Conservation (phyloP, 495 filamentous ascomycete species). For the Daldinia childiae region DNA sequence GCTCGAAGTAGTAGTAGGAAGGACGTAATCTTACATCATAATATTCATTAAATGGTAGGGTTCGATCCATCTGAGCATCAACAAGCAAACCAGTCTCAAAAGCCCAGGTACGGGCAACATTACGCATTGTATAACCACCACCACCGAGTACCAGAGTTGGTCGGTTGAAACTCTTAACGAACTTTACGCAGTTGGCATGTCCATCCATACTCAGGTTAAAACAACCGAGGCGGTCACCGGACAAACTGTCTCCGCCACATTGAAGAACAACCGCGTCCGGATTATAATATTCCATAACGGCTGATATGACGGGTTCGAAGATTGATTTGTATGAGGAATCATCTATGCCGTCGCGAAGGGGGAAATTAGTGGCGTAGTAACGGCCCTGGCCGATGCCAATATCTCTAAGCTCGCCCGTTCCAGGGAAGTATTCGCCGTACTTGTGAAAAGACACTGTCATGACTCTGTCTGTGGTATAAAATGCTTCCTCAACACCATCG, state of each 20-base stretch:
- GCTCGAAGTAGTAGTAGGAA: conserved; percentile 8
- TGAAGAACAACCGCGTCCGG: conserved; percentile 96
- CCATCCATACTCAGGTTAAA: conserved; percentile 99
- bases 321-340: conserved; percentile 91
- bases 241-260: conserved; percentile 94
- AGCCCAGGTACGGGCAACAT: conserved; percentile 96
- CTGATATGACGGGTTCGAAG: conserved; percentile 92
- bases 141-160: conserved; percentile 93
- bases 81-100: conserved; percentile 94
- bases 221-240: conserved; percentile 93
- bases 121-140: conserved; percentile 98
- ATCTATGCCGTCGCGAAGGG: conserved; percentile 94
- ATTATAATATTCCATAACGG: conserved; percentile 95
- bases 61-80: conserved; percentile 76
- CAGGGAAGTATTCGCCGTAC: conserved; percentile 98
- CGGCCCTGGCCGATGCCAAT: conserved; percentile 94
- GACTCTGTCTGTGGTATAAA: conserved; percentile 96
- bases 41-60: conserved; percentile 97
- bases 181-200: conserved; percentile 97
- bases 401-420: conserved; percentile 94
- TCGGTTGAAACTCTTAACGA: conserved; percentile 89
- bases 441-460: conserved; percentile 99
- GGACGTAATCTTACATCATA: conserved; percentile 76
- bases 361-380: conserved; percentile 96
- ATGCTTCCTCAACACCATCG: conserved; percentile 97